A percentile compares a stretch with the other conserved stretches of the same genome.
Conservation (phyloP, 1,139 yeast species). For the Pichia sp. region DNA sequence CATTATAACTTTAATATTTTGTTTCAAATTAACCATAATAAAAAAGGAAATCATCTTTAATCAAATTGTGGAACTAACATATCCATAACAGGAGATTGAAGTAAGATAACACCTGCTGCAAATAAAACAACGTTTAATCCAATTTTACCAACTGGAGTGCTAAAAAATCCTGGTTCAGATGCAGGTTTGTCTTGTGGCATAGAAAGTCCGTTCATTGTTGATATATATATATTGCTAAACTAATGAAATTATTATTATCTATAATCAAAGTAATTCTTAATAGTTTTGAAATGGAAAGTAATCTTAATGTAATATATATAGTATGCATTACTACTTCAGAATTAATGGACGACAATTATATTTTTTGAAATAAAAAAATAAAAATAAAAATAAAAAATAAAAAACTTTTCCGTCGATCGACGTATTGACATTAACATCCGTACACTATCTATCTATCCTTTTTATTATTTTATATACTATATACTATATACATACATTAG, state of each 20-base stretch:
- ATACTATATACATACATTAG: no score
- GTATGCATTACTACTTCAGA: no score
- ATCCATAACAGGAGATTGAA: slow-evolving; percentile 76
- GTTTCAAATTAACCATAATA: no score
- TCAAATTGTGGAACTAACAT: slow-evolving; percentile 72
- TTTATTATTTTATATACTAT: no score
- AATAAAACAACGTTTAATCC: slow-evolving; percentile 59
- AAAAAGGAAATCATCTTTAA: slow-evolving; percentile 1
- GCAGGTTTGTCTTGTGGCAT: slow-evolving; percentile 24
- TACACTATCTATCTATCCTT: not conserved
- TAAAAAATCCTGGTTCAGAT: slow-evolving; percentile 41
- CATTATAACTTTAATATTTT: not conserved
- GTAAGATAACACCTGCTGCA: slow-evolving; percentile 65
- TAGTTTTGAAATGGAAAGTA: no score
- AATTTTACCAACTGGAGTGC: slow-evolving; percentile 61
- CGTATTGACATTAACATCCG: not conserved
- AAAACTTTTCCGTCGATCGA: slow-evolving; percentile 1
- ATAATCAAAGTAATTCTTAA: no score
- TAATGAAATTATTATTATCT: no score
- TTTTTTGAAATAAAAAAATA: not conserved
- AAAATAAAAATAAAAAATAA: not conserved
- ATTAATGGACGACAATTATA: no score
- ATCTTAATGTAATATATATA: no score
- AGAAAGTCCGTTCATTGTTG: slow-evolving; percentile 29
- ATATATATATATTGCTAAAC: no score